Percentiles rank a stretch among this genome's conserved stretches.
These are phyloP conservation scores for Euryodendron excelsum DNA, from an alignment of 148 eudicot genomes.

Conservation along the genomic window DNA sequence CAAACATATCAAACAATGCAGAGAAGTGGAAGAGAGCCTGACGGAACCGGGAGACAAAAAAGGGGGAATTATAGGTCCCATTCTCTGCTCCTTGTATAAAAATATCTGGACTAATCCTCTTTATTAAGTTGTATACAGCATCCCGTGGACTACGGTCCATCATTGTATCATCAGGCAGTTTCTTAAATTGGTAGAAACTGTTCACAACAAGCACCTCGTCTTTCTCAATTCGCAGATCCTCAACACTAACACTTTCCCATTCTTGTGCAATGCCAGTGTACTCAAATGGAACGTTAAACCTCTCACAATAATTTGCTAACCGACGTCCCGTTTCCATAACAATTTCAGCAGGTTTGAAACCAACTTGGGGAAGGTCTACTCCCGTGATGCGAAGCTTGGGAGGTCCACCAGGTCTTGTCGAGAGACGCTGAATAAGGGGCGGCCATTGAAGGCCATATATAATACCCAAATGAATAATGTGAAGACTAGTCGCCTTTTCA, in stretches of 20 bases:
- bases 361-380: slow-evolving; percentile 37
- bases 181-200: slow-evolving; percentile 32
- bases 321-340: slow-evolving; percentile 46
- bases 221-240: slow-evolving; percentile 35
- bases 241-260: slow-evolving; percentile 39
- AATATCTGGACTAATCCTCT: slow-evolving; percentile 22
- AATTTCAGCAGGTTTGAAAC: slow-evolving; percentile 34
- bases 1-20: no score
- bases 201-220: slow-evolving; percentile 48
- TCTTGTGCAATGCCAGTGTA: slow-evolving; percentile 35
- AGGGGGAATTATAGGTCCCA: no score
- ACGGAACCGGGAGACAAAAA: no score
- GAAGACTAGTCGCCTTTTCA: slow-evolving; percentile 29
- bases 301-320: slow-evolving; percentile 41
- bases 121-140: slow-evolving; percentile 19
- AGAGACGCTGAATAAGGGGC: slow-evolving; percentile 41
- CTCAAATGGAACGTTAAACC: slow-evolving; percentile 47
- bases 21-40: no score
- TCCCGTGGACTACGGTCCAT: slow-evolving; percentile 26
- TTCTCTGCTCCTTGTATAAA: no score
- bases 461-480: slow-evolving; percentile 48
- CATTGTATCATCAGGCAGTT: slow-evolving; percentile 42
- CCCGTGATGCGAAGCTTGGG: slow-evolving; percentile 51
- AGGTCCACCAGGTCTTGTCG: slow-evolving; percentile 41
- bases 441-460: slow-evolving; percentile 55